Base-by-base conservation (phyloP, 176 grass and related monocot genomes). In the Paspalum vaginatum region DNA sequence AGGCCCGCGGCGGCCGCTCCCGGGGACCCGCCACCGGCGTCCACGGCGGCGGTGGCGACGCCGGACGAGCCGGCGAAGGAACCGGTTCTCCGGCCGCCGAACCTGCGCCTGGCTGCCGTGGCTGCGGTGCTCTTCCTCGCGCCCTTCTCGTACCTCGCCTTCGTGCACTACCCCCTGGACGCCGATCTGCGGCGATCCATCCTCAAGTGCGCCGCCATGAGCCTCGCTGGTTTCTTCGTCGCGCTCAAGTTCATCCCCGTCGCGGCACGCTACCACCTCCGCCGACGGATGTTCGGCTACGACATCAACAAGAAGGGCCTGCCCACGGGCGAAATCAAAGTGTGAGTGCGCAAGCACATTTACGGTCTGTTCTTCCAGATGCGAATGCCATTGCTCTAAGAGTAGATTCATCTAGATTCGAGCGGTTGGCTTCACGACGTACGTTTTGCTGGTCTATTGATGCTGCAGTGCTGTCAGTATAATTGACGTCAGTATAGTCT, bases 291-390 rank as follows among this genome's bases (percentile, higher is more conserved):
- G 85, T 99, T 91, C 71, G 96, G 96, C 41, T 95, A 88, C 61
- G 96, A 99, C 81, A 99, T 99, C 78, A 99, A 99, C 83, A 99
- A 99, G 88, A 93, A 63, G 69, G 96, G 96, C 43, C 88, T 91
- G 75, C 92, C 90, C 46, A 65, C 84, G 78, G 96, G 96, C 60
- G 41, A 86, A 67, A 91, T 99, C 68, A 89, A 84, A 91, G 96
- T 99, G 96, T 99, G 57, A 89, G 93, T 88, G 62, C 54, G 75
- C 61, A 54, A 66, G 25, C 44, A 44, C 38, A 44, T 11, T 70
- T 70, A 42, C 47, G 11, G 32, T 32, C 32, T 32, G 32, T 32
- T 32, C 54, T 8, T 51, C 69, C 10, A 21, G 27, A 12, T 61
- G 62, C 72, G 44, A 44, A 79, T 74, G 59, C 3, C 16, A 65